Conservation (phyloP, 495 filamentous ascomycete genomes). For the Penicillium dipodomyicola region DNA sequence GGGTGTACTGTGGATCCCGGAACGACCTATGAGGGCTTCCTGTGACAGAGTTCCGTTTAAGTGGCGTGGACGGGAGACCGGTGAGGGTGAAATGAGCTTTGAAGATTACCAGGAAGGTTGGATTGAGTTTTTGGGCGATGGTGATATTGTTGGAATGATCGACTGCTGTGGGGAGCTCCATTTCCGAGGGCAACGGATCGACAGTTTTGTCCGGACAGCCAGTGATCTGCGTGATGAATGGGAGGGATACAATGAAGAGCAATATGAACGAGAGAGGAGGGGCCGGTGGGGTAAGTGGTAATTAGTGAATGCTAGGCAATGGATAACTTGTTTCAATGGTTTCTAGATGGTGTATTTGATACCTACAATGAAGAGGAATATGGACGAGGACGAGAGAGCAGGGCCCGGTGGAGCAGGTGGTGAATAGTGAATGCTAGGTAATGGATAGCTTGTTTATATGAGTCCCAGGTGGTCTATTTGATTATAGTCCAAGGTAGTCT, state of each 20-base stretch:
- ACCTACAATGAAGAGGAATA: background rate
- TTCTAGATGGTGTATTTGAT: background rate
- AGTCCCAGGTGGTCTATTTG: background rate
- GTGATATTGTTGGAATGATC: background rate
- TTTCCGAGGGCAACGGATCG: background rate
- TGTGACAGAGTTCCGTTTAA: background rate
- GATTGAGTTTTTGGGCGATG: slow-evolving; percentile 2
- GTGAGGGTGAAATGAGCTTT: background rate
- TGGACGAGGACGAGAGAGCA: background rate
- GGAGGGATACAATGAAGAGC: slow-evolving; percentile 1
- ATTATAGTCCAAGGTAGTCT: background rate
- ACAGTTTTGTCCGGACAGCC: background rate
- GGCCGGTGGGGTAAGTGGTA: no score
- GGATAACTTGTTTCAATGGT: no score
- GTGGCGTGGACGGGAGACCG: background rate
- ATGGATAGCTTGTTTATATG: no score
- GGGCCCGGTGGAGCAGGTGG: background rate
- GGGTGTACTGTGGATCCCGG: background rate
- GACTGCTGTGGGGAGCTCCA: background rate
- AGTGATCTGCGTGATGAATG: background rate
- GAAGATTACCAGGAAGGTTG: background rate
- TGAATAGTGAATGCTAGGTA: background rate
- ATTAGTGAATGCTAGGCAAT: no score
- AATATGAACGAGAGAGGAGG: background rate
- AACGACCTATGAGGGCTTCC: background rate